phyloP scores from a whole-genome alignment of 2,329 filamentous ascomycete species.

The Cladophialophora exuberans region DNA sequence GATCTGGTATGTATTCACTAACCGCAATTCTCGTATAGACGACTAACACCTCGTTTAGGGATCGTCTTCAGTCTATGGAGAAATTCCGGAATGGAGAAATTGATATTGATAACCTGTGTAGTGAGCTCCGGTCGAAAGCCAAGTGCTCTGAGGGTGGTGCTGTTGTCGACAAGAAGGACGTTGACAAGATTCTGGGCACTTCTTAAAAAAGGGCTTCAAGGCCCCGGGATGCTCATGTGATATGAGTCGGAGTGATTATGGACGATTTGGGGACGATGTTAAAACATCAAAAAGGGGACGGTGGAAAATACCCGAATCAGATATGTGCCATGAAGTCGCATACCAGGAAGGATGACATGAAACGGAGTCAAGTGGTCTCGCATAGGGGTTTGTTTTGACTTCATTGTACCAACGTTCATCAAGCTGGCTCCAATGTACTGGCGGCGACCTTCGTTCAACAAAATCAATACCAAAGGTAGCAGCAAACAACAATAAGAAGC shows the following conservation, averaged over 20 bases:
- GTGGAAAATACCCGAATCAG: conserved; percentile 4
- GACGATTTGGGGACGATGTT: conserved; percentile 13
- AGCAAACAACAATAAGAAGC: conserved; percentile 1
- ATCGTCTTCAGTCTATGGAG: conserved; percentile 82
- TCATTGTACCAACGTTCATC: conserved; percentile 15
- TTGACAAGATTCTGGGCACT: conserved; percentile 71
- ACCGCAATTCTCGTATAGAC: conserved; percentile 1
- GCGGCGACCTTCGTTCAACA: conserved; percentile 3
- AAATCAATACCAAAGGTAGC: not conserved
- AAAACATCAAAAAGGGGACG: conserved; percentile 21
- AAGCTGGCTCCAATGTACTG: not conserved
- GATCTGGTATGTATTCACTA: conserved; percentile 72
- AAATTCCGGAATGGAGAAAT: conserved; percentile 89
- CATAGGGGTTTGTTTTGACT: not conserved
- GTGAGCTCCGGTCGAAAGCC: conserved; percentile 91
- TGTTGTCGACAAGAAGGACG: conserved; percentile 85
- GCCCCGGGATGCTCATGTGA: not conserved
- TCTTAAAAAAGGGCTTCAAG: not conserved
- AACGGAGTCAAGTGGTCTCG: conserved; percentile 9
- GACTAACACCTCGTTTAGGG: conserved; percentile 65
- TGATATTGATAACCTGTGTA: conserved; percentile 90
- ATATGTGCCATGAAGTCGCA: conserved; percentile 3
- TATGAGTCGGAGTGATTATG: conserved; percentile 7
- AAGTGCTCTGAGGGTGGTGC: conserved; percentile 89
- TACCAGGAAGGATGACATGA: conserved; percentile 5